Conservation (phyloP, 345 rosid species). For the Rhodomyrtus tomentosa region DNA sequence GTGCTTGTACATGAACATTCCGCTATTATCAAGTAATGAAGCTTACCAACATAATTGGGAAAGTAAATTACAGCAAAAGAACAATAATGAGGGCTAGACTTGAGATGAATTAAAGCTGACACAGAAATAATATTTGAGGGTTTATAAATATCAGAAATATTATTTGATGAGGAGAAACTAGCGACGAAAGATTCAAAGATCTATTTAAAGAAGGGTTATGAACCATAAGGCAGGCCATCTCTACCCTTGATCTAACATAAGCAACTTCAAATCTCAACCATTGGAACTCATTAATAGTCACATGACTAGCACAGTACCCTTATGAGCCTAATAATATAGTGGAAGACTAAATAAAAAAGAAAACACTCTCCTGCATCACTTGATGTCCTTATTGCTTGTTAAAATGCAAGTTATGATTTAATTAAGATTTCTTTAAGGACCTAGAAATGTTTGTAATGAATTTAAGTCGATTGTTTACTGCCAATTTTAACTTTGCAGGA, state of each 20-base stretch:
- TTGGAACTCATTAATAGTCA: neutral
- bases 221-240: neutral
- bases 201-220: neutral
- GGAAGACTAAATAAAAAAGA: neutral
- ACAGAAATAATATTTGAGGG: neutral
- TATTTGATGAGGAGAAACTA: neutral
- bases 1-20: neutral
- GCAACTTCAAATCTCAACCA: neutral
- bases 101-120: neutral
- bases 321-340: neutral
- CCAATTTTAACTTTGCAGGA: conserved; percentile 37
- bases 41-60: neutral
- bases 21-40: neutral
- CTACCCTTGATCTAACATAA: neutral
- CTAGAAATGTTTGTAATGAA: neutral
- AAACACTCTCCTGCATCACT: neutral
- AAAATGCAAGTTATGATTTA: neutral
- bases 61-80: neutral
- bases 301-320: neutral
- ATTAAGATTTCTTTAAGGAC: neutral
- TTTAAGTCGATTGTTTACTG: neutral
- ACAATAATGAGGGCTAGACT: neutral
- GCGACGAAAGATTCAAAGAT: neutral
- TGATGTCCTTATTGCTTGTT: neutral
- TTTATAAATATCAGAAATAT: neutral